phyloP scores from a whole-genome alignment of 306 rosid species.

The Biancaea sappan region DNA sequence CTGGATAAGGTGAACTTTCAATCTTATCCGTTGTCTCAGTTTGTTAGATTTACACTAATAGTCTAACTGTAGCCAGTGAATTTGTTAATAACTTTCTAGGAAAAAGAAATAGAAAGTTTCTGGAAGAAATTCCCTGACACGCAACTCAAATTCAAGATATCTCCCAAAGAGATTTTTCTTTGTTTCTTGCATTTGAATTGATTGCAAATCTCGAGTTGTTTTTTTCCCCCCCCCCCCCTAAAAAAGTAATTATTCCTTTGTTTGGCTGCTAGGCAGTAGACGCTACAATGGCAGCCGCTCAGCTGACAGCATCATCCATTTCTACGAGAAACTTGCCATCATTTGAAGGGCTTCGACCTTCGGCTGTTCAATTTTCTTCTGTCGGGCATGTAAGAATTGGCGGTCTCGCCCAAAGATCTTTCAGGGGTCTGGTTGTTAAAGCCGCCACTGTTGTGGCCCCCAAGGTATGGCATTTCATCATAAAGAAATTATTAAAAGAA shows the following conservation, averaged over 20 bases:
- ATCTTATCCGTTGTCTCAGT: background rate
- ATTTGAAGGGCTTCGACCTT: conserved; percentile 67
- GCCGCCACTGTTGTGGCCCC: conserved; percentile 86
- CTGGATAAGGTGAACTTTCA: background rate
- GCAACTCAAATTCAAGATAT: background rate
- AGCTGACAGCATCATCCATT: conserved; percentile 68
- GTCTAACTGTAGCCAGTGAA: no score
- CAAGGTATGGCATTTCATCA: conserved; percentile 48
- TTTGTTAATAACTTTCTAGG: no score
- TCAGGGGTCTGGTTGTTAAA: conserved; percentile 60
- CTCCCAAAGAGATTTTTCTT: background rate
- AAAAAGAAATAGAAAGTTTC: background rate
- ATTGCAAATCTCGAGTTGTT: background rate
- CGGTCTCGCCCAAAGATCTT: conserved; percentile 47
- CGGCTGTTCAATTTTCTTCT: conserved; percentile 42
- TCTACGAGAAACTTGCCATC: conserved; percentile 56
- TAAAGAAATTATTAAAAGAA: background rate
- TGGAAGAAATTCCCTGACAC: background rate
- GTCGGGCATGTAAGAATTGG: conserved; percentile 34
- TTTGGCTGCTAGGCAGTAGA: conserved; percentile 9
- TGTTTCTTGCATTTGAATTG: background rate
- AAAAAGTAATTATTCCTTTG: background rate
- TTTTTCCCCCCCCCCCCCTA: no score
- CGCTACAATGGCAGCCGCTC: conserved; percentile 75
- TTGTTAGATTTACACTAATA: background rate